A percentile compares a stretch with the other conserved stretches of the same genome.
Evolutionary conservation across 169 alveolate genomes (phyloP).

Genomic region (Neospora caninum): DNA sequence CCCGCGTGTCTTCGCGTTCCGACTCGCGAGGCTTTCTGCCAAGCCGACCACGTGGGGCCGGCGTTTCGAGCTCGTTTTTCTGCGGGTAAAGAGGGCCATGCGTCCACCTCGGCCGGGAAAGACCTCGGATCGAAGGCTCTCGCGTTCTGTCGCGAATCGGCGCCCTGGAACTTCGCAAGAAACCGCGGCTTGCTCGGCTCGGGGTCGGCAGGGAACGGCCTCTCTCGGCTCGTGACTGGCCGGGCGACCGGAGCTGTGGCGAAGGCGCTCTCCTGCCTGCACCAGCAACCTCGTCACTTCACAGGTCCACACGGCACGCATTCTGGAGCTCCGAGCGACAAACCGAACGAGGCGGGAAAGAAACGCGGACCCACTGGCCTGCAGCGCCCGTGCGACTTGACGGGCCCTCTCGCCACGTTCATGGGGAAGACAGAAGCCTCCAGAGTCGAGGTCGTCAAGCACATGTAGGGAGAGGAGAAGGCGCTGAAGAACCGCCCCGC

Average conservation of each 20-base stretch:
- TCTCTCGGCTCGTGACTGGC: neutral
- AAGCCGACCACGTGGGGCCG: no score
- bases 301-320: neutral
- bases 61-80: no score
- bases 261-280: neutral
- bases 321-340: neutral
- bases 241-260: neutral
- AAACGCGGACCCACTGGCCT: constrained; percentile 38
- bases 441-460: constrained; percentile 51
- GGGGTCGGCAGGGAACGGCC: no score
- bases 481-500: no score
- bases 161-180: no score
- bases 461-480: neutral
- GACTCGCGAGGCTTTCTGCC: no score
- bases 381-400: constrained; percentile 47
- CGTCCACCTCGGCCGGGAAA: no score
- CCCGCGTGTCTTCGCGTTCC: no score
- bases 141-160: no score
- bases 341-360: neutral
- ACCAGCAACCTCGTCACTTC: neutral
- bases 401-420: constrained; percentile 53
- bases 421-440: constrained; percentile 61
- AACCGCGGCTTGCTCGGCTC: no score
- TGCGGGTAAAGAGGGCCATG: no score
- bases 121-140: no score